Conservation (phyloP, 371 early-diverging fungal species). For the Conidiobolus incongruus region DNA sequence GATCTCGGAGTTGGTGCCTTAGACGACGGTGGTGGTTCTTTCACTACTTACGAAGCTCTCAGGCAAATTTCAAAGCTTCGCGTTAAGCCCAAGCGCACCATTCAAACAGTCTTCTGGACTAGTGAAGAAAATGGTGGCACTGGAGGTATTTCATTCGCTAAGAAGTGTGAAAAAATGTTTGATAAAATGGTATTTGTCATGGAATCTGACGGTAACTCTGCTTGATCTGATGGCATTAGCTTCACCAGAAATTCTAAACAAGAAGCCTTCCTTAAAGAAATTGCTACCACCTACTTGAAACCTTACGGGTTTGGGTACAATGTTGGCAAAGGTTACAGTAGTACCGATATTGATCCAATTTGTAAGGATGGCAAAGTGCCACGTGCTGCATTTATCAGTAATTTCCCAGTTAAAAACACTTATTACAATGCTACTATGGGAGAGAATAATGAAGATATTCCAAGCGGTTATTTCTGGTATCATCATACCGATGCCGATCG, state of each 20-base stretch:
- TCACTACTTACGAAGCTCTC: conserved; percentile 22
- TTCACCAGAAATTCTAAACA: conserved; percentile 5
- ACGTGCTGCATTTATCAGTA: background rate
- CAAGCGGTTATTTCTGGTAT: background rate
- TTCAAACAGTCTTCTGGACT: conserved; percentile 24
- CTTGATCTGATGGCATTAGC: conserved; percentile 22
- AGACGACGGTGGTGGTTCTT: conserved; percentile 26
- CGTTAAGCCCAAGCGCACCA: conserved; percentile 19
- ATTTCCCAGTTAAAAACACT: too few species aligned
- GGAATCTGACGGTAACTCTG: conserved; percentile 25
- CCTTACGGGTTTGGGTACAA: too few species aligned
- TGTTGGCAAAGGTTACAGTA: background rate
- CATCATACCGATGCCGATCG: too few species aligned
- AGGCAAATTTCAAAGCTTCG: conserved; percentile 14
- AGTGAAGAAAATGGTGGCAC: conserved; percentile 16
- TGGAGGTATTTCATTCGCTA: conserved; percentile 23
- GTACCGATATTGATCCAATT: background rate
- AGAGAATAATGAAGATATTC: too few species aligned
- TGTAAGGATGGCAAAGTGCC: background rate
- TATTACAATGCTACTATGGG: too few species aligned
- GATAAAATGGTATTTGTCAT: conserved; percentile 16
- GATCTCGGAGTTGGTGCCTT: conserved; percentile 26
- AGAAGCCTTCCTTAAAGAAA: background rate
- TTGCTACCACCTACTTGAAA: background rate
- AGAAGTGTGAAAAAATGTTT: conserved; percentile 13